Evolutionary conservation across 441 rosid genomes (phyloP).

Genomic region (Pelargonium australe): DNA sequence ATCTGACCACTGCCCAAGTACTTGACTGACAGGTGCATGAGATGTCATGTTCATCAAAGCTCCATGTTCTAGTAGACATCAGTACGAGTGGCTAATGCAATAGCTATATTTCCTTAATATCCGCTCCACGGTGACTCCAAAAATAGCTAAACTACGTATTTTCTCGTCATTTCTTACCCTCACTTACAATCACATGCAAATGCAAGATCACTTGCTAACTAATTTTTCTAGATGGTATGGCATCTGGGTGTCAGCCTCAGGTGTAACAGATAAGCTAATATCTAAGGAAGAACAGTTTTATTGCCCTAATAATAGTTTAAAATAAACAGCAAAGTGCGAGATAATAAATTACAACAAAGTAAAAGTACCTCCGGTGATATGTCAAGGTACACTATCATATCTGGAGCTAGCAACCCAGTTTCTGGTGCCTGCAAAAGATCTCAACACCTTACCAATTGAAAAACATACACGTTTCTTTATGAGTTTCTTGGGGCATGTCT

Average conservation of each 20-base stretch:
- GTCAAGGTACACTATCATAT: slow-evolving; percentile 62
- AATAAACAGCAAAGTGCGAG: not conserved
- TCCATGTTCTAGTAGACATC: not conserved
- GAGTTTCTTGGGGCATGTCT: slow-evolving; percentile 5
- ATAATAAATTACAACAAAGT: not conserved
- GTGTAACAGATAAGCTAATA: no score
- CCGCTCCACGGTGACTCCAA: not conserved
- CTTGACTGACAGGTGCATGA: not conserved
- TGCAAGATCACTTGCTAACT: not conserved
- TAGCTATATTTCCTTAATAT: not conserved
- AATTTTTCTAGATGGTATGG: not conserved
- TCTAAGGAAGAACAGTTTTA: not conserved
- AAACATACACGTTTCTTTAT: not conserved
- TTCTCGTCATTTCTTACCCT: no score
- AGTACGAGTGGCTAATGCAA: not conserved
- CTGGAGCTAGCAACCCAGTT: slow-evolving; percentile 69
- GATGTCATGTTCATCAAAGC: not conserved
- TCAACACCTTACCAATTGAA: slow-evolving; percentile 7
- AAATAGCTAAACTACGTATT: not conserved
- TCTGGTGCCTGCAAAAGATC: slow-evolving; percentile 50
- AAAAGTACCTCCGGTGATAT: slow-evolving; percentile 58
- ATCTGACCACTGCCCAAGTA: not conserved
- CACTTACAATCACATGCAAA: not conserved
- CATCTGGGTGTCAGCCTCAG: not conserved
- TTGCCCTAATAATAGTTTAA: no score